Base-by-base conservation (phyloP, 2,329 filamentous ascomycete genomes). In the Phialocephala subalpina region DNA sequence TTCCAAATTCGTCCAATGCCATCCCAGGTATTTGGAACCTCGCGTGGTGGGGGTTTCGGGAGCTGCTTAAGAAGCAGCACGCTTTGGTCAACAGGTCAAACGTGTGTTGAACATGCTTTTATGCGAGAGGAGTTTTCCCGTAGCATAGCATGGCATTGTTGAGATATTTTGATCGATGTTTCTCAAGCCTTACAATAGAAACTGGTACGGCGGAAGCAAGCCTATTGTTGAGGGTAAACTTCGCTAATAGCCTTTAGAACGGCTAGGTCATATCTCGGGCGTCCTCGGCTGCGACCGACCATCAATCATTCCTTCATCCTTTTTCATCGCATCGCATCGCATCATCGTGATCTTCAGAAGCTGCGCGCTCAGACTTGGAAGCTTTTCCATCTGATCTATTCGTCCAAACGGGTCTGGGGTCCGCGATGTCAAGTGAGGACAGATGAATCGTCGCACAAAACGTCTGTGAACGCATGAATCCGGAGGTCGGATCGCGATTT, bases 391-490 rank as follows among this genome's bases (percentile, higher is more conserved):
- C 60, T 58, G 49, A 66, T 58, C 49, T 63, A 40, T 40, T 55
- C 27, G 18, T 63, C 42, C 35, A 20, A 29, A 62, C 60, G 14
- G 33, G 33, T 33, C 57, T 36, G 18, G 55, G 55, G 29, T 29
- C 57, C 45, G 52, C 8, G 60, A 40, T 61, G 55, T 59, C 59
- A 53, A 53, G 53, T 40, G 18, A 62, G 38, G 47, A 33, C 16
- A 22, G 58, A 22, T 66, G 64, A 60, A 56, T 47, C 49, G 52
- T 55, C 42, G 59, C 22, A 61, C 45, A 49, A 65, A 62, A 61
- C 58, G 40, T 12, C 40, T 42, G 35, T 22, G 35, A 20, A 49
- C 53, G 70, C 70, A 72, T 72, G 65, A 72, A 72, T 20, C 60
- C 52, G 53, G 67, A 36, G 35, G 60, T 65, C 68, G 70, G 69